Conservation (phyloP, 257 asterid genomes). For the Capsicum chinense region DNA sequence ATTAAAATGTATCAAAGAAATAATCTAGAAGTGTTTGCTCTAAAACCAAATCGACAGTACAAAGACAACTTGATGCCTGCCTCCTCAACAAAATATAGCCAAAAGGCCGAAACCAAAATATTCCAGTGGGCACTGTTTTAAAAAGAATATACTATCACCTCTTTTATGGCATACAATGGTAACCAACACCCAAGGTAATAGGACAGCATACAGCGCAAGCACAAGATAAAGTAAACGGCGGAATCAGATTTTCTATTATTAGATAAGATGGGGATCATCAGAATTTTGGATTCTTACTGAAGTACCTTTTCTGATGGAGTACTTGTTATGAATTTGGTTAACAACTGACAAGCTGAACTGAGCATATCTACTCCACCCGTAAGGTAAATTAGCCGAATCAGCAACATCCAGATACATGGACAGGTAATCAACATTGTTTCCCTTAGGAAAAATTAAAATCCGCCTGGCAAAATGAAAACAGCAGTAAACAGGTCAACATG, state of each 20-base stretch:
- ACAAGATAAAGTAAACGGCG: not conserved
- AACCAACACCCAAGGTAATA: not conserved
- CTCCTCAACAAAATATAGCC: constrained; percentile 15
- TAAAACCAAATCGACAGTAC: not conserved
- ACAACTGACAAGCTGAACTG: constrained; percentile 57
- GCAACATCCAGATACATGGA: constrained; percentile 65
- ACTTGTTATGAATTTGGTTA: constrained; percentile 53
- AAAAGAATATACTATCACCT: not conserved
- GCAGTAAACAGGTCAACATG: constrained; percentile 22
- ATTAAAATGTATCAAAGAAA: not conserved
- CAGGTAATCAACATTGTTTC: constrained; percentile 48
- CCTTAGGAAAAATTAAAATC: constrained; percentile 59
- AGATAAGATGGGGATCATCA: not conserved
- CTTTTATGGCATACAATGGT: constrained; percentile 1
- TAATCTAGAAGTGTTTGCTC: not conserved
- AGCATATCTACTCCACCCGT: constrained; percentile 61
- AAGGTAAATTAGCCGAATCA: constrained; percentile 49
- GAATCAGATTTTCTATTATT: not conserved
- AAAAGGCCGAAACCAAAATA: not conserved
- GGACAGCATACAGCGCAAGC: not conserved
- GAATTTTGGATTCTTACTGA: constrained; percentile 19
- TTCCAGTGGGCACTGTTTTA: not conserved
- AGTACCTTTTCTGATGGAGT: constrained; percentile 57
- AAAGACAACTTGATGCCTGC: constrained; percentile 11
- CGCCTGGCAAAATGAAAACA: constrained; percentile 49